Evolutionary conservation across 1,139 yeast species (phyloP).

Genomic region (Pichia sp.): DNA sequence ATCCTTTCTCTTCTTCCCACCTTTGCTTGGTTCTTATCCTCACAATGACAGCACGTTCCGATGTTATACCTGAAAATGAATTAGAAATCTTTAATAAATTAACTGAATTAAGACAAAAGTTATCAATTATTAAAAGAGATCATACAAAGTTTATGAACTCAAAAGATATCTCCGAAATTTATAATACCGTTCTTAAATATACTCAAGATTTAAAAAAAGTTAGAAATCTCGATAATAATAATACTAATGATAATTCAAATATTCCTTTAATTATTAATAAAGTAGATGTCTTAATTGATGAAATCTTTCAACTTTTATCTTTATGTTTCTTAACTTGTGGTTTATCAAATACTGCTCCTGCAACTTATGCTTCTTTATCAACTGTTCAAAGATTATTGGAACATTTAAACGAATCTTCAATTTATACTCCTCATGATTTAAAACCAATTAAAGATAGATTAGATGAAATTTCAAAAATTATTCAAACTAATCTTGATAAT

Average conservation of each 20-base stretch:
- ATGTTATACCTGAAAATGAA: slow-evolving; percentile 47
- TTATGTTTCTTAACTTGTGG: slow-evolving; percentile 90
- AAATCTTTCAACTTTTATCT: slow-evolving; percentile 79
- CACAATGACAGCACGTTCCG: slow-evolving; percentile 12
- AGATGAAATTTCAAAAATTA: slow-evolving; percentile 58
- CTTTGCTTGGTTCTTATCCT: too few species aligned
- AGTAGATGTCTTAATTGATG: slow-evolving; percentile 76
- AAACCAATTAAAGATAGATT: slow-evolving; percentile 68
- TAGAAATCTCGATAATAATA: slow-evolving; percentile 29
- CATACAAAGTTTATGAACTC: slow-evolving; percentile 59
- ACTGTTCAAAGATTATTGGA: slow-evolving; percentile 78
- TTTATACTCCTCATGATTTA: slow-evolving; percentile 78
- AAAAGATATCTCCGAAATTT: slow-evolving; percentile 49
- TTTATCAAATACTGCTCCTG: slow-evolving; percentile 81
- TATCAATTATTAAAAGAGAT: slow-evolving; percentile 58
- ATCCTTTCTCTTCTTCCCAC: too few species aligned
- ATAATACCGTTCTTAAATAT: slow-evolving; percentile 35
- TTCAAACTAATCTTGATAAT: slow-evolving; percentile 32
- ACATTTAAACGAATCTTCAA: slow-evolving; percentile 74
- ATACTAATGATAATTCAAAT: not conserved
- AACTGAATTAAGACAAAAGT: slow-evolving; percentile 40
- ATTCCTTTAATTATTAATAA: slow-evolving; percentile 18
- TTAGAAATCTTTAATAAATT: slow-evolving; percentile 44
- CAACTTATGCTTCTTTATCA: slow-evolving; percentile 81
- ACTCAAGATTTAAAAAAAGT: slow-evolving; percentile 19